phyloP scores from a whole-genome alignment of 1,284 basidiomycete genomes.

The Rhodotorula sp. region DNA sequence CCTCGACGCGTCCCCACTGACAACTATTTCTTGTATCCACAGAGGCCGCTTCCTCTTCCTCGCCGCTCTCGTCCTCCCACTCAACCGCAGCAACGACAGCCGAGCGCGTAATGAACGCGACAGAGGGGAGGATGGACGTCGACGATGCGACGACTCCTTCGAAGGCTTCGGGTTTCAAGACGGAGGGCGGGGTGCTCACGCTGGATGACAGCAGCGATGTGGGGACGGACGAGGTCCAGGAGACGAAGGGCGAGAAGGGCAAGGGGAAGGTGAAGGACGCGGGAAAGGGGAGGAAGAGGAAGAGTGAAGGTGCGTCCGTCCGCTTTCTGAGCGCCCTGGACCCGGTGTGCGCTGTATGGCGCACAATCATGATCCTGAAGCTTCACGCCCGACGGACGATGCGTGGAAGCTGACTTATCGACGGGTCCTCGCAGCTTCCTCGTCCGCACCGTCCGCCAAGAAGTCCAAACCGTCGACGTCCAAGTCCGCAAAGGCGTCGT shows the following conservation, averaged over 20 bases:
- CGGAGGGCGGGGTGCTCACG: not conserved
- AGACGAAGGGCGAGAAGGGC: not conserved
- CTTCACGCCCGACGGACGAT: no score
- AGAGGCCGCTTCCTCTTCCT: not conserved
- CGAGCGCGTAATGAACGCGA: no score
- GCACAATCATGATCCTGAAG: no score
- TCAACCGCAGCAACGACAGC: not conserved
- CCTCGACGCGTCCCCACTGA: not conserved
- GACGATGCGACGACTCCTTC: not conserved
- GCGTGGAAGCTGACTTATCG: no score
- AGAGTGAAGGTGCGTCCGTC: not conserved
- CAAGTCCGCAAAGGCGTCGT: not conserved
- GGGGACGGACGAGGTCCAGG: not conserved
- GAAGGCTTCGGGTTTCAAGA: not conserved
- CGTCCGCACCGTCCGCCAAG: not conserved
- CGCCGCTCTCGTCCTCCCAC: not conserved
- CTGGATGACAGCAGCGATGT: not conserved
- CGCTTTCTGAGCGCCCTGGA: no score
- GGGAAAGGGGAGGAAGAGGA: not conserved
- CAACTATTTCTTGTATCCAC: not conserved
- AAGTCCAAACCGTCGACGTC: conserved; percentile 4
- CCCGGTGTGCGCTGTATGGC: no score
- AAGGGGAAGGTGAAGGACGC: not conserved
- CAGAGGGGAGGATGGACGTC: no score
- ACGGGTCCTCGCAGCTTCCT: no score